Evolutionary conservation across 345 rosid genomes (phyloP).

Genomic region (Pistacia integerrima): DNA sequence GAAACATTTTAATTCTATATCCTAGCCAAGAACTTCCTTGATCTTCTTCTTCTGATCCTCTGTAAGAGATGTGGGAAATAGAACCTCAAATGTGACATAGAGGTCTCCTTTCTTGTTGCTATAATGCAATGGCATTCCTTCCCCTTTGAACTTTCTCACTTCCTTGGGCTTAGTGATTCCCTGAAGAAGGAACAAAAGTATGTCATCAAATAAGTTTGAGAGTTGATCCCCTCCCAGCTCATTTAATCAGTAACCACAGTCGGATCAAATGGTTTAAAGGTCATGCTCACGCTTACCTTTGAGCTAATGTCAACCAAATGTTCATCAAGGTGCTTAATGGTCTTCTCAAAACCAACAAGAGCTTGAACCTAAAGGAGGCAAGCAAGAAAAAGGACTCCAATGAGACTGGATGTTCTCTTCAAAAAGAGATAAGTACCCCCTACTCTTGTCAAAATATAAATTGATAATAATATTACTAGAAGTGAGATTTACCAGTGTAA

Average conservation of each 20-base stretch:
- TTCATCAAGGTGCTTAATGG: slow-evolving; percentile 92
- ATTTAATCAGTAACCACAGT: not conserved
- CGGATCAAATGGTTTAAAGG: not conserved
- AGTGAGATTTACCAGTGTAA: slow-evolving; percentile 68
- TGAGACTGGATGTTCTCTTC: not conserved
- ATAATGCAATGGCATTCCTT: slow-evolving; percentile 93
- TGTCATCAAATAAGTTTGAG: slow-evolving; percentile 5
- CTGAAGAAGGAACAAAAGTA: slow-evolving; percentile 35
- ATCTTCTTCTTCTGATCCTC: slow-evolving; percentile 85
- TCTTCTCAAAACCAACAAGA: slow-evolving; percentile 96
- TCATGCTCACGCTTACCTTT: slow-evolving; percentile 51
- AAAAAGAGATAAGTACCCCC: not conserved
- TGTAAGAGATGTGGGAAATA: slow-evolving; percentile 79
- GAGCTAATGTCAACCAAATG: slow-evolving; percentile 81
- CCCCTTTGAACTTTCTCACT: slow-evolving; percentile 87
- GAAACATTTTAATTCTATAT: slow-evolving; percentile 3
- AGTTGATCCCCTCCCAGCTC: not conserved
- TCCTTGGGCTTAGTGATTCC: slow-evolving; percentile 93
- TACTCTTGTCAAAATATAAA: not conserved
- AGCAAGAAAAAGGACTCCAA: not conserved
- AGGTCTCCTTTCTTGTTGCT: slow-evolving; percentile 91
- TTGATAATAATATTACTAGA: not conserved
- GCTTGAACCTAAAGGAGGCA: slow-evolving; percentile 72
- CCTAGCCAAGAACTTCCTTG: slow-evolving; percentile 68
- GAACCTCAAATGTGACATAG: slow-evolving; percentile 83